Base-by-base conservation (phyloP, 108 stramenopile species). In the Stephanodiscus minutulus region DNA sequence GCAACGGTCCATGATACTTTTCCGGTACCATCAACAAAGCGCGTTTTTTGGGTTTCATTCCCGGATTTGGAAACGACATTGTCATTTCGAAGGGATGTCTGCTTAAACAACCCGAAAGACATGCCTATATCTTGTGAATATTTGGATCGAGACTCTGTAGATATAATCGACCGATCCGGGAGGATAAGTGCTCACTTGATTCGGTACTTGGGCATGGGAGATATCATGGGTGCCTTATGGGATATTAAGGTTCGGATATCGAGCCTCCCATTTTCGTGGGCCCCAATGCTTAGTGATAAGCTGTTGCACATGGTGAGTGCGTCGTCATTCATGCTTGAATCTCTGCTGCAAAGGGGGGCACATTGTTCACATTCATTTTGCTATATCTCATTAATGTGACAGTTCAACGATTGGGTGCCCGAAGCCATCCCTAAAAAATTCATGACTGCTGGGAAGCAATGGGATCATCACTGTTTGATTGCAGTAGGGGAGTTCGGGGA, bases 1-100 rank as follows among this genome's bases (percentile, higher is more conserved):
- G 93, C 93, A 10, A 88, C 93, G 12, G 91, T 94, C 2, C 93
- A 94, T 67, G 91, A 94, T 64, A 94, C 93, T 2, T 94, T 94
- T 60, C 74, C 81, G 39, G 76, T 72, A 20, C 93, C 93, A 28
- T 52, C 66, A n/a, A 69, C 58, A 47, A 66, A 87, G n/a, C 85
- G 87, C 24, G 74, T 86, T 29, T 90, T 82, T 70, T 94, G 93
- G 93, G 64, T 94, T 10, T 86, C 87, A 0, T 94, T 91, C 74
- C 76, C 81, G 24, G 71, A 83, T 53, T 62, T 94, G 44, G 89
- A 91, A 33, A 86, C 88, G 13, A 84, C 90, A 17, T 70, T 88
- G 18, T 61, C 81, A 17, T 94, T 91, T 69, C 81, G 90, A 61
- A 68, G 78, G n/a, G 74, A 88, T 61, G 93, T 94, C 10, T 88